Base-by-base conservation (phyloP, 2,329 filamentous ascomycete species). In the Alternaria angustiovoidea region DNA sequence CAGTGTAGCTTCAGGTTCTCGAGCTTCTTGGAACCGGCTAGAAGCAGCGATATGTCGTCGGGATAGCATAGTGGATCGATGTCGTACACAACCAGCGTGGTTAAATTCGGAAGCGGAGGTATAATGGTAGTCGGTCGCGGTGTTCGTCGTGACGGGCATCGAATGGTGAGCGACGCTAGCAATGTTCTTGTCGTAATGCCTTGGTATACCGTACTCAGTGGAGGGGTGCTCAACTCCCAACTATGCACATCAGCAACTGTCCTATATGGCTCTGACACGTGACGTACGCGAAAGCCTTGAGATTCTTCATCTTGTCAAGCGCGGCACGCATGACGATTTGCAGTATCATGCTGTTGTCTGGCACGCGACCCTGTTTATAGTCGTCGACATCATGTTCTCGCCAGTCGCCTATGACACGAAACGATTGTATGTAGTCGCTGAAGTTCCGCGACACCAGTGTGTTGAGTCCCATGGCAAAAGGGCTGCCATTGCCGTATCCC, bases 11-110 rank as follows among this genome's bases (percentile, higher is more conserved):
- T 84, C 7, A 89, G 74, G 32, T 85, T 84, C 41, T 82, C 78
- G 4, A 89, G 76, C 53, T 85, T 85, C 62, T 80, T 83, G 5
- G 85, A 84, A n/a, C 82, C 79, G 14, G 81, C 73, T 7, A 89
- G 74, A 14, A 89, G 75, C 22, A 84, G 78, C 14, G 86, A 86
- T 8, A 89, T 83, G 65, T 89, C 87, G 73, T 89, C 87, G 0
- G 86, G 86, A 66, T 88, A 88, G 75, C 87, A 89, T 9, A 89
- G 79, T 1, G 87, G 87, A 57, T 89, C 87, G 53, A 89, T 87
- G 63, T 89, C 82, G 60, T 84, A 84, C 28, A 87, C 80, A 53
- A 84, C 83, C 36, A 89, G 78, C 5, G 77, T 79, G 34, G 78
- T 79, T 24, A 89, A 78, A 63, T 84, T 85, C 7, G 85, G 83